These are phyloP conservation scores for Colletotrichum cordylinicola DNA, from an alignment of 2,329 filamentous ascomycete species.

Conservation along the genomic window DNA sequence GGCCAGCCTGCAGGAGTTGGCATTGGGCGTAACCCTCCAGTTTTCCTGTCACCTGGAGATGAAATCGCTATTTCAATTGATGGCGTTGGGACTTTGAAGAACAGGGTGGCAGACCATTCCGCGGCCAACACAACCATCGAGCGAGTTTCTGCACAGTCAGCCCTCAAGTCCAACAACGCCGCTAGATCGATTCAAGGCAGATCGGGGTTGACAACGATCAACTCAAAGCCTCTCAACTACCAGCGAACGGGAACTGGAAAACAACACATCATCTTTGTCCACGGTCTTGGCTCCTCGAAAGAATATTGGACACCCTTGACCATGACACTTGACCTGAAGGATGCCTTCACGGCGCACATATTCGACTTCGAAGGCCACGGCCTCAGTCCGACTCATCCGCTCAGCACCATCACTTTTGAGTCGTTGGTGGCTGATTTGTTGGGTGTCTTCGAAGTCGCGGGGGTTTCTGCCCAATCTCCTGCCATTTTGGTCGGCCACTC, in stretches of 20 bases:
- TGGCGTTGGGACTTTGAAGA: conserved; percentile 45
- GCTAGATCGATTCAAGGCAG: conserved; percentile 21
- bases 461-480: conserved; percentile 28
- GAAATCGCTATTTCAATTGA: conserved; percentile 45
- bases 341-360: conserved; percentile 42
- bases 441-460: conserved; percentile 39
- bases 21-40: conserved; percentile 46
- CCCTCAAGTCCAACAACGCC: conserved; percentile 18
- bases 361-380: conserved; percentile 64
- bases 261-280: conserved; percentile 53
- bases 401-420: conserved; percentile 44
- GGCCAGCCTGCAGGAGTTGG: conserved; percentile 48
- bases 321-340: conserved; percentile 32
- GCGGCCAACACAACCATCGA: conserved; percentile 31
- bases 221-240: conserved; percentile 46
- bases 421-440: conserved; percentile 49
- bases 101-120: conserved; percentile 35
- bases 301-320: conserved; percentile 53
- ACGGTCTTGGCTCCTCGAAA: conserved; percentile 56
- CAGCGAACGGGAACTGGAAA: conserved; percentile 31
- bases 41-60: conserved; percentile 46
- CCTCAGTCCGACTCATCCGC: conserved; percentile 54
- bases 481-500: conserved; percentile 55
- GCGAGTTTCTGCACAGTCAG: conserved; percentile 16
- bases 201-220: conserved; percentile 39